Evolutionary conservation across 2,329 filamentous ascomycete species (phyloP).

Genomic region (Sporothrix phasma): DNA sequence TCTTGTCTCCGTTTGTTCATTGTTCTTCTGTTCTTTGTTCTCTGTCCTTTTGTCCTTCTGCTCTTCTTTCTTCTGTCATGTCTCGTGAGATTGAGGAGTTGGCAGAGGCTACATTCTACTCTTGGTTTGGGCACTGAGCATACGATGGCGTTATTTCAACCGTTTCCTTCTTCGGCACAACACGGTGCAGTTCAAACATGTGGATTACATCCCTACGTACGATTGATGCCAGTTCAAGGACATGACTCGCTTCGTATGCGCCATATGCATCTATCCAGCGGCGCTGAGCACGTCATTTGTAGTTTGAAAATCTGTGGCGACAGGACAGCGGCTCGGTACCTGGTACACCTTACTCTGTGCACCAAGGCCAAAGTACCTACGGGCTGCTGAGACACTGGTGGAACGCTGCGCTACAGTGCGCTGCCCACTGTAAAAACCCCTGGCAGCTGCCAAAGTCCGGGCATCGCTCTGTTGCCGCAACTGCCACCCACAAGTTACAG

Average conservation of each 20-base stretch:
- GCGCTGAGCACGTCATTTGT: constrained; percentile 13
- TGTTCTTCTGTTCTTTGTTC: not conserved
- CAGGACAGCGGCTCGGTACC: not conserved
- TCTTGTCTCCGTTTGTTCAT: no score
- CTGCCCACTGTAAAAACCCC: not conserved
- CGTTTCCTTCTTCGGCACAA: no score
- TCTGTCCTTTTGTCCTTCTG: not conserved
- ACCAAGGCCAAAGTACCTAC: not conserved
- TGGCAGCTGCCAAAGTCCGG: not conserved
- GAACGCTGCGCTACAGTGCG: constrained; percentile 7
- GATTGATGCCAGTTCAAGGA: not conserved
- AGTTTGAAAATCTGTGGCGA: not conserved
- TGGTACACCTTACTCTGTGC: not conserved
- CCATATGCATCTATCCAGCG: not conserved
- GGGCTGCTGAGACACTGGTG: not conserved
- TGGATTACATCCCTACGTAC: no score
- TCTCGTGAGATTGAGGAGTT: constrained; percentile 3
- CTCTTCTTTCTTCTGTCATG: not conserved
- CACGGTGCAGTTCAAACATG: no score
- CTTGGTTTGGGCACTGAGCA: not conserved
- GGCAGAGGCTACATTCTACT: constrained; percentile 10
- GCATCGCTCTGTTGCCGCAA: constrained; percentile 12
- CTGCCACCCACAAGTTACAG: not conserved
- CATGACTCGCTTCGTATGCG: no score
- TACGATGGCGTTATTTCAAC: constrained; percentile 1